Evolutionary conservation across 148 eudicot genomes (phyloP), one percentile per base, ranked within the genome.

Genomic region (Cornus controversa): DNA sequence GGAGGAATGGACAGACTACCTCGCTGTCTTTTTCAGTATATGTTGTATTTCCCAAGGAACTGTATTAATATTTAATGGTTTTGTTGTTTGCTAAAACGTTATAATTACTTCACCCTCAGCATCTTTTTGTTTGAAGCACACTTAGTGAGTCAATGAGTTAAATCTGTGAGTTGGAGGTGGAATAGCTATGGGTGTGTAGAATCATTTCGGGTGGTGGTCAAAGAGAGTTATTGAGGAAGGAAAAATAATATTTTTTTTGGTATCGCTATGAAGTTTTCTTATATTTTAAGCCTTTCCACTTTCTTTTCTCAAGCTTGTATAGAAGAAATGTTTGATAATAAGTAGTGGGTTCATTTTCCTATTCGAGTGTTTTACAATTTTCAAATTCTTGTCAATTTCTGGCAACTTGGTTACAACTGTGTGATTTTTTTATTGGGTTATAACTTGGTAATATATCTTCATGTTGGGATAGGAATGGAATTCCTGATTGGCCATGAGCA

Each of bases 391-490:
- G 37, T 57, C 2, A 25, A 54, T 67, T 3, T 63, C 10, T 20
- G 8, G 23, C 24, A 60, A 22, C 24, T 60, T 4, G 1, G 25
- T 40, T 36, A 1, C 10, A 9, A 40, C n/a, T n/a, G 0, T 9
- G 4, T 40, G 45, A 40, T 40, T 34, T 15, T 5, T 28, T 47
- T 20, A 13, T 74, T 76, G 24, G 31, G 20, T 68, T 76, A 67
- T 25, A 10, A 54, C 75, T 67, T 25, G 63, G 24, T 66, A 37
- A 24, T 65, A 14, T 72, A 47, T 77, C 34, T 65, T 72, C 82
- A 42, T 82, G 76, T 75, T 68, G 40, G 34, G 77, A 65, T 84
- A 81, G 90, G 84, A 68, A 73, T 72, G 78, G 82, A 65, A n/a
- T 62, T 74, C 71, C 53, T 42, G 60, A 65, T 62, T 70, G 78